phyloP scores from a whole-genome alignment of 495 filamentous ascomycete species.

The Penicillium waksmanii region DNA sequence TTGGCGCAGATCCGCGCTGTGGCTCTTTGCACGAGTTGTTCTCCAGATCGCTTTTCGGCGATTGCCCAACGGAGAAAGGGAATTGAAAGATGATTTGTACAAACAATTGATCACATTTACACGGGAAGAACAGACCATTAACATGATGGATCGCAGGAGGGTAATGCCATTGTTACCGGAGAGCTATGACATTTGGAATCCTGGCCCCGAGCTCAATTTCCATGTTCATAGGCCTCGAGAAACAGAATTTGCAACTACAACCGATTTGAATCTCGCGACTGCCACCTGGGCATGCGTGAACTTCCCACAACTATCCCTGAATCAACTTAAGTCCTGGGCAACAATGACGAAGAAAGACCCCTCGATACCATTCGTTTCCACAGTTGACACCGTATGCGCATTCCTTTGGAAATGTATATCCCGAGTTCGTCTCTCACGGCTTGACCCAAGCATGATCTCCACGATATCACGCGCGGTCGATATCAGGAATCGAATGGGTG shows the following conservation, averaged over 20 bases:
- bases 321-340: conserved; percentile 46
- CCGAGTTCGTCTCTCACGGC: conserved; percentile 44
- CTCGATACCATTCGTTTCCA: conserved; percentile 41
- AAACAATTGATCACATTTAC: too few relatives aligned
- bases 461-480: conserved; percentile 57
- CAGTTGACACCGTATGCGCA: conserved; percentile 58
- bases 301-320: conserved; percentile 27
- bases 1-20: too few relatives aligned
- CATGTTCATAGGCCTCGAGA: conserved; percentile 34
- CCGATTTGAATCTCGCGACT: neutral
- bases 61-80: too few relatives aligned
- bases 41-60: too few relatives aligned
- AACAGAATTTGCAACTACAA: neutral
- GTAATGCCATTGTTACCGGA: conserved; percentile 42
- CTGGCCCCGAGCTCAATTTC: conserved; percentile 32
- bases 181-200: conserved; percentile 34
- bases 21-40: too few relatives aligned
- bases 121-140: conserved; percentile 46
- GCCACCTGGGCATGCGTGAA: conserved; percentile 13
- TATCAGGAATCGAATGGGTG: conserved; percentile 45
- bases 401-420: conserved; percentile 58
- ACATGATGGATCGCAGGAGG: conserved; percentile 47
- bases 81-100: too few relatives aligned
- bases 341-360: conserved; percentile 28
- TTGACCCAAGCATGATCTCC: conserved; percentile 29